Percentiles rank a stretch among this genome's conserved stretches.
phyloP scores from a whole-genome alignment of 225 moss, liverwort and hornwort species.

The Takakia lepidozioides region DNA sequence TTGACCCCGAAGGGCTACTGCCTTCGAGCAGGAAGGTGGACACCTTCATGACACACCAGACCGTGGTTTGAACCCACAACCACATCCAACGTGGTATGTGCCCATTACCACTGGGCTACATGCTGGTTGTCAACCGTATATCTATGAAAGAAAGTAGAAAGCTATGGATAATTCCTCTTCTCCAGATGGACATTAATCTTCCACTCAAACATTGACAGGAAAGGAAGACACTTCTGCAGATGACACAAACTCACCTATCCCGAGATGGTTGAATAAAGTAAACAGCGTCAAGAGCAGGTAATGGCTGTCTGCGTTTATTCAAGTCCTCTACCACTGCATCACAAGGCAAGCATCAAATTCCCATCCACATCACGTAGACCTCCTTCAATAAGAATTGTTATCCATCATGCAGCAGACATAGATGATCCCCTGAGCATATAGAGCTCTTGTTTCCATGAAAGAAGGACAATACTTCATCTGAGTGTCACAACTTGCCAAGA shows the following conservation, averaged over 20 bases:
- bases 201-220: too few relatives aligned
- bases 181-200: too few relatives aligned
- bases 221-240: too few relatives aligned
- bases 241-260: slow-evolving; percentile 46
- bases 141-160: too few relatives aligned
- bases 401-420: neutral
- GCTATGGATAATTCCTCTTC: too few relatives aligned
- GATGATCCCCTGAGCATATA: neutral
- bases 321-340: slow-evolving; percentile 82
- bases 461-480: neutral
- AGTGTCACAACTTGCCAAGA: neutral
- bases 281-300: slow-evolving; percentile 82
- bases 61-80: too few relatives aligned
- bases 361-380: neutral
- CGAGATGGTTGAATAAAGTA: slow-evolving; percentile 76
- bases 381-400: neutral
- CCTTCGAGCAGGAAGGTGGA: too few relatives aligned
- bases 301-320: slow-evolving; percentile 72
- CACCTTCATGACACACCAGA: too few relatives aligned
- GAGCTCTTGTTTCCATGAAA: neutral
- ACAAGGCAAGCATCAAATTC: neutral
- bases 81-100: too few relatives aligned
- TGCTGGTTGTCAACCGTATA: too few relatives aligned
- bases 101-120: too few relatives aligned
- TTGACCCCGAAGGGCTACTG: too few relatives aligned